Base-by-base conservation (phyloP, 1,284 basidiomycete species). In the Rhodotorula sp. region DNA sequence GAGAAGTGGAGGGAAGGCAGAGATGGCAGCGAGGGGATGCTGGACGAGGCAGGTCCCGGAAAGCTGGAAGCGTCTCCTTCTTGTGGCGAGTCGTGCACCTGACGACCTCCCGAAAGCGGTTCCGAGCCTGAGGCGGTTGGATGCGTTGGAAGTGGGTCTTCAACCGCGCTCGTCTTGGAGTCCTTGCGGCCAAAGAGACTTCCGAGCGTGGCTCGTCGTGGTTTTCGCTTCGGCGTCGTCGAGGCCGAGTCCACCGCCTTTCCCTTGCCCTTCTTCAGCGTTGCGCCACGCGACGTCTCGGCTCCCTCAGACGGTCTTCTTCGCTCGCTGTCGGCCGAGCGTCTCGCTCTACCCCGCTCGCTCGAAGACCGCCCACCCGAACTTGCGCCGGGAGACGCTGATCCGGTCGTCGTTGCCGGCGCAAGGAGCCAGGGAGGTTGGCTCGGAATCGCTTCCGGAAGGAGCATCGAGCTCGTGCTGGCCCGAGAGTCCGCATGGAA, bases 1-100 rank as follows among this genome's bases (percentile, higher is more conserved):
- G 68, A 70, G 8, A 73, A 64, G 20, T 73, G 72, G 6, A 72
- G 48, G 1, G 60, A 62, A 17, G 70, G 73, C 3, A 69, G 57
- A 1, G 60, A 68, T 4, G 66, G 73, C 0, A 70, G 58, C 4
- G 65, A 66, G 1, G 71, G 67, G 6, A 69, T 51, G 44, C 49
- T 26, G 20, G 8, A 6, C 45, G n/a, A 1, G 10, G 7, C 30
- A 15, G 10, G 10, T 10, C 26, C 45, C 14, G n/a, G 18, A 8
- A 67, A 54, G 29, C 26, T 29, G 6, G 53, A 46, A 14, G 55
- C 66, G 0, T 66, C 60, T 30, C 66, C 64, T 0, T 49, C 55
- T 17, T 37, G n/a, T 6, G 69, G 69, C 33, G 62, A 65, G 15
- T 67, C 66, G n/a, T 8, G 24, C 37, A 30, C n/a, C 33, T 17